Base-by-base conservation (phyloP, 805 yeast species). In the Candida nanaspora region DNA sequence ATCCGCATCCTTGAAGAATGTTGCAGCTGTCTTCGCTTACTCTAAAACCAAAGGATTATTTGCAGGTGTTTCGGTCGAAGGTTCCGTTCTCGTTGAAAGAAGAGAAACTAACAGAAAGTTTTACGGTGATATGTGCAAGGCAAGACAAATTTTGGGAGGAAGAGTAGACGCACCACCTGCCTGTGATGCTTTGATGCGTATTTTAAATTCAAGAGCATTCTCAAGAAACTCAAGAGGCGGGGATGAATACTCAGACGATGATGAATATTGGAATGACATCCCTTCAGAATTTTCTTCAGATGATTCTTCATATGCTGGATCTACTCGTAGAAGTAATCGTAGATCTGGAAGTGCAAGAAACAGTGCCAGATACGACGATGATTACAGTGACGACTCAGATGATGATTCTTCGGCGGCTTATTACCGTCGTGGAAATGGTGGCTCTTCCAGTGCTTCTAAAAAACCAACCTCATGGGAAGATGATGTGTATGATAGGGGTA, bases 11-110 rank as follows among this genome's bases (percentile, higher is more conserved):
- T 63, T 87, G 42, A 82, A 82, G 51, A 72, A 82, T 40, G 93
- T 88, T 4, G 86, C 97, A 4, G 95, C 98, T 6, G 82, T 91
- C 15, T 91, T 91, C 59, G 69, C 97, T 1, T 91, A 93, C 65
- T 86, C 97, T 11, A 91, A 93, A 63, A 88, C 96, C 3, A 91
- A 93, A 62, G 98, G 98, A 47, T 72, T 93, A 38, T 91, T 86
- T 65, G 98, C 98, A 0, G 98, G 98, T 56, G 94, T 91, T 16
- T 91, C 98, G 1, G 74, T 91, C 39, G 98, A 91, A 66, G 98
- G 98, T 25, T 88, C 97, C 1, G 95, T 91, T 14, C 78, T 93
- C 43, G 72, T 93, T n/a, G 98, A 93, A 65, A 83, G 98, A 68
- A 78, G 98, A 65, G 98, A 93, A 54, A 96, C 98, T 22, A 91